Evolutionary conservation across 768 basidiomycete species (phyloP).

Genomic region (Xerocomellus chrysenteron): DNA sequence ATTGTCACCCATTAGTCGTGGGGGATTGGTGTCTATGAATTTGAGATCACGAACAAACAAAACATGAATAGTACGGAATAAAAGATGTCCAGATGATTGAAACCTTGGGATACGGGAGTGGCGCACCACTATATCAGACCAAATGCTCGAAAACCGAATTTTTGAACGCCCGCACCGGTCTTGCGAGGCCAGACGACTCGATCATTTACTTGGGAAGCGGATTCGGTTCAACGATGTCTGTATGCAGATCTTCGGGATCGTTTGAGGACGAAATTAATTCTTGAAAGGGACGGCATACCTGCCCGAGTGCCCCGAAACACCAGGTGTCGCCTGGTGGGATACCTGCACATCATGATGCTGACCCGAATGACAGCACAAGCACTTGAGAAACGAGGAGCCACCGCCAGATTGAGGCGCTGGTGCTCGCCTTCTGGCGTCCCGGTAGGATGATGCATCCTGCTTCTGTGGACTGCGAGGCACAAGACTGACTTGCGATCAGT

Average conservation of each 20-base stretch:
- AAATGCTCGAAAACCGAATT: not conserved
- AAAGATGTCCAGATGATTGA: not conserved
- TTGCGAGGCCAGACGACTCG: no score
- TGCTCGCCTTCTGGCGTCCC: not conserved
- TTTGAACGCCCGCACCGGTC: no score
- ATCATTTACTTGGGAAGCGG: no score
- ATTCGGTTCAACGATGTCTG: not conserved
- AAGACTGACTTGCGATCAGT: not conserved
- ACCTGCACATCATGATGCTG: not conserved
- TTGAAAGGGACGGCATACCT: not conserved
- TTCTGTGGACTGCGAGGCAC: not conserved
- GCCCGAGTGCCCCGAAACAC: not conserved
- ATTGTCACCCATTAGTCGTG: no score
- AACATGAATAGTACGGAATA: not conserved
- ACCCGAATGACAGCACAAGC: not conserved
- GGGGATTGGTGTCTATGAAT: not conserved
- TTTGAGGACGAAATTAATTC: not conserved
- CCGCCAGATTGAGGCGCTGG: not conserved
- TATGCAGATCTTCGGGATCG: constrained; percentile 1
- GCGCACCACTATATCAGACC: not conserved
- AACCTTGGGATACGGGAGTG: not conserved
- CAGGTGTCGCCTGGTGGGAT: not conserved
- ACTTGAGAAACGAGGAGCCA: not conserved
- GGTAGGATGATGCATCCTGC: rapidly evolving
- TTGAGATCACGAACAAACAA: not conserved